phyloP scores from a whole-genome alignment of 441 rosid species.

The Corymbia calophylla region DNA sequence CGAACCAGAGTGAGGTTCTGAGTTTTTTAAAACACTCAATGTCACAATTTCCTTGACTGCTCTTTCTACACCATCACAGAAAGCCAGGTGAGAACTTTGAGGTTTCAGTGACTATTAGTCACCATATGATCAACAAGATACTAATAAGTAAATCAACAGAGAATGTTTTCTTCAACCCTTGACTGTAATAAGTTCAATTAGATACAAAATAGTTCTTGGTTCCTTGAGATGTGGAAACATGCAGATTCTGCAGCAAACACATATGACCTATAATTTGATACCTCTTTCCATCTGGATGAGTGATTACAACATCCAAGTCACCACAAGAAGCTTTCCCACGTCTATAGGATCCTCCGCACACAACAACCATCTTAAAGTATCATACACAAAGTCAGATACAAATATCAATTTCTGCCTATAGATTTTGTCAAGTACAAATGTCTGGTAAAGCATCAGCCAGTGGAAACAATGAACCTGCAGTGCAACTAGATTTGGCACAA shows the following conservation, averaged over 20 bases:
- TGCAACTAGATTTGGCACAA: not conserved
- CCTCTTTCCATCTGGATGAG: conserved; percentile 94
- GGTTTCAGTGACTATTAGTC: not conserved
- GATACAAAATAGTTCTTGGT: not conserved
- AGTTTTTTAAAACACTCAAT: not conserved
- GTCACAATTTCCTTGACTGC: not conserved
- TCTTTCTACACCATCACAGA: not conserved
- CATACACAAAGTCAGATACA: not conserved
- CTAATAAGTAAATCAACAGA: not conserved
- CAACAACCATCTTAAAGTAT: conserved; percentile 45
- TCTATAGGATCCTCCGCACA: conserved; percentile 96
- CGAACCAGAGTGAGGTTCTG: not conserved
- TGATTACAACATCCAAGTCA: conserved; percentile 76
- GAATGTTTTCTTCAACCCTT: not conserved
- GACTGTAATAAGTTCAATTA: not conserved
- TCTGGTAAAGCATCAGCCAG: not conserved
- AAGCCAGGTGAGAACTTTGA: not conserved
- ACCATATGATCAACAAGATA: not conserved
- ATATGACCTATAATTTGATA: not conserved
- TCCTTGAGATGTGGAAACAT: not conserved
- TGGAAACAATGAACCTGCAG: not conserved
- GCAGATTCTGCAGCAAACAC: not conserved
- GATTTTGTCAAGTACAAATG: not conserved
- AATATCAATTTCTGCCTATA: not conserved
- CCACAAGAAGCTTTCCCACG: conserved; percentile 96